Evolutionary conservation across 345 rosid genomes (phyloP), one percentile per base, ranked within the genome.

Genomic region (Boechera stricta): DNA sequence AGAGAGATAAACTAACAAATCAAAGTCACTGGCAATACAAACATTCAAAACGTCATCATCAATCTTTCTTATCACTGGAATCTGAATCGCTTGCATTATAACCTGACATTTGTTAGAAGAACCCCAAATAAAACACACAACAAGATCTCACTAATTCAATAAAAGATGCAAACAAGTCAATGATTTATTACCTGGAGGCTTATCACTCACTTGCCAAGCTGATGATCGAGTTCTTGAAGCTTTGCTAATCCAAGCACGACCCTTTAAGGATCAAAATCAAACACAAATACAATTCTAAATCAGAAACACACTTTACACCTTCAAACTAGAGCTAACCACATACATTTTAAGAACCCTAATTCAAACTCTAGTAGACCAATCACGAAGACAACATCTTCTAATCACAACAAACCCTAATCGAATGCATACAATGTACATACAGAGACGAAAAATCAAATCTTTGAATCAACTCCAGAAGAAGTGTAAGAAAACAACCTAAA

Each of bases 61-160:
- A 77, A 10, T 71, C 64, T 72, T 78, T 78, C 77, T 66, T 73
- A 2, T 87, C 84, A 16, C 86, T 90, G 0, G 96, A 90, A 69
- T 86, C 94, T 1, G 95, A 89, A 73, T 89, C 98, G 38, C 91
- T 91, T 48, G 85, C 90, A 81, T 85, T 83, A 59, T 87, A 91
- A 75, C 98, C 95, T 87, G 75, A 67, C 5, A 48, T 54, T 10
- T 69, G 38, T 54, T 7, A 69, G 38, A 32, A 28, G 10, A 48
- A 48, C 31, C 48, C 26, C 33, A 5, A 41, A 38, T 38, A 8
- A 74, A 5, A 4, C 53, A 41, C 4, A 53, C 0, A 33, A 32
- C 29, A 51, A 76, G 62, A 29, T 8, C 18, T 3, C 54, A n/a
- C 67, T 33, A 0, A 52, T 55, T 48, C 9, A 48, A 13, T 4